Percentiles rank a stretch among this genome's conserved stretches.
phyloP scores from a whole-genome alignment of 495 filamentous ascomycete species.

The Penicillium cataractarum region DNA sequence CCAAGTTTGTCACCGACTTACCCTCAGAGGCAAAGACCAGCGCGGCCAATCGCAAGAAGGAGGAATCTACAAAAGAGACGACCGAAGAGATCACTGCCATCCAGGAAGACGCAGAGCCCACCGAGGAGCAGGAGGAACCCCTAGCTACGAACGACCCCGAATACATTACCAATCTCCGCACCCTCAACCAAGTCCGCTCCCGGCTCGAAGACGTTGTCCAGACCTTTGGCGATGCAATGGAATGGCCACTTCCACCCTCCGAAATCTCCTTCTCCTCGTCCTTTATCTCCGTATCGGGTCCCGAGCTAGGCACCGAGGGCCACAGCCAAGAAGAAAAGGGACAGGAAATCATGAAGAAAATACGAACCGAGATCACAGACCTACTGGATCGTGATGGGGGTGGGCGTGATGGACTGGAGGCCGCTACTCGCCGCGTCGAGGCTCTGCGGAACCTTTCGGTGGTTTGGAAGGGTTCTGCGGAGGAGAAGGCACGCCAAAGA shows the following conservation, averaged over 20 bases:
- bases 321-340: slow-evolving; percentile 77
- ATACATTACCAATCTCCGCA: slow-evolving; percentile 77
- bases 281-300: slow-evolving; percentile 80
- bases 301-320: slow-evolving; percentile 64
- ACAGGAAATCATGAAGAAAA: slow-evolving; percentile 67
- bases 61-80: slow-evolving; percentile 11
- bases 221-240: slow-evolving; percentile 90
- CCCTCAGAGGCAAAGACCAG: slow-evolving; percentile 20
- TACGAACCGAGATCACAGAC: slow-evolving; percentile 71
- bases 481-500: slow-evolving; percentile 80
- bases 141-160: slow-evolving; percentile 55
- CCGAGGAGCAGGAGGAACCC: not conserved
- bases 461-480: slow-evolving; percentile 93
- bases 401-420: slow-evolving; percentile 55
- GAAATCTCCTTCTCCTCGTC: slow-evolving; percentile 71
- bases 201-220: slow-evolving; percentile 84
- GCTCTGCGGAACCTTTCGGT: slow-evolving; percentile 68
- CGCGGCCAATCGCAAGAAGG: slow-evolving; percentile 9
- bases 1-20: slow-evolving; percentile 64
- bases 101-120: slow-evolving; percentile 14
- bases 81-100: slow-evolving; percentile 18
- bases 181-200: slow-evolving; percentile 76
- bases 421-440: slow-evolving; percentile 70
- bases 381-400: slow-evolving; percentile 59
- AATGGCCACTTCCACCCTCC: slow-evolving; percentile 86